Evolutionary conservation across 768 basidiomycete genomes (phyloP), one percentile per base, ranked within the genome.

Genomic region (Collybia sordida): DNA sequence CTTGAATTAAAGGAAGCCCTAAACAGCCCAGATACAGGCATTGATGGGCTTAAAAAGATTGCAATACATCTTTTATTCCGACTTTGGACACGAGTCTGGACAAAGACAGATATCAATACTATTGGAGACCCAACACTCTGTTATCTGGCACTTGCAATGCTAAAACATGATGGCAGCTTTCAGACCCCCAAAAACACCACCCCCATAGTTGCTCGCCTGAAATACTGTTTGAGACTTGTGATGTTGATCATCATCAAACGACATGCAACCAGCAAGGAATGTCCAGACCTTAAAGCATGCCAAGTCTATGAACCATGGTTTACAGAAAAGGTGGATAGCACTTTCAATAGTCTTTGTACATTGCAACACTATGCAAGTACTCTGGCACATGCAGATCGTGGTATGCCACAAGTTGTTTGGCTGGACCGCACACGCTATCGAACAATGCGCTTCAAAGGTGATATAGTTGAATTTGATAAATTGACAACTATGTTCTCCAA

Each of bases 321-420:
- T 21, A 19, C 31, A 0, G 63, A 62, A 23, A 58, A 61, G 24
- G 15, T 53, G n/a, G 15, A 49, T 35, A 43, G 53, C 0, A 59
- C 58, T 1, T 64, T 61, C 51, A 52, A 56, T 45, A 27, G 39
- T 2, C 15, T 64, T 6, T 36, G 49, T 11, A 46, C 47, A 4
- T 35, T 60, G 7, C 59, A 61, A 51, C 61, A 62, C 39, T 52
- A 57, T 27, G 58, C 61, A 0, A 43, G 50, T 4, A 18, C 56
- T 15, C 44, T 61, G 8, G 58, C 53, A 0, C 55, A 48, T 24
- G 19, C 17, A 11, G 51, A 52, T 9, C 47, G 55, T 34, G 22
- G 49, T 0, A 41, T 58, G 7, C 60, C 64, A 0, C 24, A 21
- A 5, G 40, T 62, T 11, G 53, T 39, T 27, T 65, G 64, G 64